Conservation (phyloP, 2,329 filamentous ascomycete species). For the Fusarium avenaceum region DNA sequence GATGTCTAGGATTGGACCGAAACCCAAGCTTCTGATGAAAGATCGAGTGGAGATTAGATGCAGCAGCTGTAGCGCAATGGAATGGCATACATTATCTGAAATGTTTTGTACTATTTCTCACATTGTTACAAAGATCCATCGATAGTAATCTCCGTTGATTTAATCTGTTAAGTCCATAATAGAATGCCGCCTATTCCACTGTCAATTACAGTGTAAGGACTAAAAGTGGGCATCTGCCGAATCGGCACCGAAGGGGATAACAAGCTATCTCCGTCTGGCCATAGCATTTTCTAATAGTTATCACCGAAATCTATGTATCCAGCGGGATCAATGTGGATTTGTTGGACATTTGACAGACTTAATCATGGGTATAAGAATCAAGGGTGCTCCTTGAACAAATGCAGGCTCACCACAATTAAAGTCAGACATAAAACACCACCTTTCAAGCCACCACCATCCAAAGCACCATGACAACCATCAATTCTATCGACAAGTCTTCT, state of each 20-base stretch:
- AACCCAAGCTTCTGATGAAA: too few relatives aligned
- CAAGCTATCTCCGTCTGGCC: background rate
- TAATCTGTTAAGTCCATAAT: too few relatives aligned
- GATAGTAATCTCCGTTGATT: too few relatives aligned
- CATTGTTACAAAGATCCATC: too few relatives aligned
- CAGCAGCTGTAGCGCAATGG: too few relatives aligned
- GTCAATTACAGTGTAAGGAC: background rate
- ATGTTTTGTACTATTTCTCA: too few relatives aligned
- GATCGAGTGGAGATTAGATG: too few relatives aligned
- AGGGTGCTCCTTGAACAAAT: background rate
- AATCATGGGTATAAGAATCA: background rate
- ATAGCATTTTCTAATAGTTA: background rate
- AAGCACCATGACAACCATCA: background rate
- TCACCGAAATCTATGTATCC: background rate
- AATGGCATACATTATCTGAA: too few relatives aligned
- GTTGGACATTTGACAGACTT: background rate
- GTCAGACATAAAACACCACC: background rate
- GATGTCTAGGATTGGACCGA: too few relatives aligned
- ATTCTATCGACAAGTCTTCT: background rate
- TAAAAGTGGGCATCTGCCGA: constrained; percentile 4
- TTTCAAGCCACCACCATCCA: background rate
- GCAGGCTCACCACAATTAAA: background rate
- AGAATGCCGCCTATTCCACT: too few relatives aligned
- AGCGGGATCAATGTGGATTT: background rate
- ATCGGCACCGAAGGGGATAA: constrained; percentile 23